Evolutionary conservation across 2,329 filamentous ascomycete species (phyloP), one percentile per base, ranked within the genome.

Genomic region (Scytalidium lignicola): DNA sequence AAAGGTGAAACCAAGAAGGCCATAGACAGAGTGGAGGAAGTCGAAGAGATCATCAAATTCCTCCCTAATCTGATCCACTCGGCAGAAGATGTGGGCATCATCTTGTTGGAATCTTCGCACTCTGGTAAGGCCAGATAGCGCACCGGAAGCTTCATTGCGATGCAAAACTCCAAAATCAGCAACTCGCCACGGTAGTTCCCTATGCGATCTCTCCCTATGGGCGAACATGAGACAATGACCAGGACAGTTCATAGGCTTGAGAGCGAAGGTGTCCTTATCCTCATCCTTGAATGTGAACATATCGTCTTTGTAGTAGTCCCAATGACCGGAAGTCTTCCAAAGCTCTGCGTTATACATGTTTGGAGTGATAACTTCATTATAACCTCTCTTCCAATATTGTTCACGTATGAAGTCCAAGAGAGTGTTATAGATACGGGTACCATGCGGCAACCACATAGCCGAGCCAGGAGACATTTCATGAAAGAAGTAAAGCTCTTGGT

Each of bases 211-310:
- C 63, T 89, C 87, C 47, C 87, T 81, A 68, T 92, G 86, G 44
- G 79, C 82, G 68, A 96, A 96, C 62, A 96, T 86, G 57, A 93
- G 73, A 69, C 88, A 95, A 70, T 97, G 92, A 22, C 90, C 90
- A 3, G 93, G 93, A 71, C 93, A 99, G 74, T 97, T 97, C 93
- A 97, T 97, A 22, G 92, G 92, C 74, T 97, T 97, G 46, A 97
- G 73, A 15, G 84, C 90, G 74, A 85, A 90, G 57, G 83, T 76
- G 55, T 87, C 86, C 75, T 96, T 95, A n/a, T 37, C 32, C 67
- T 96, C 91, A 26, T 86, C 73, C 48, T 82, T 75, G 59, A 96
- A 83, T n/a, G 83, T 84, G 69, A 90, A 90, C 92, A 97, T 97
- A 71, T 96, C 91, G 55, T 97, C 92, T 64, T 90, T 82, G 75